Evolutionary conservation across 257 asterid genomes (phyloP), one percentile per base, ranked within the genome.

Genomic region (Capsicum rhomboideum): DNA sequence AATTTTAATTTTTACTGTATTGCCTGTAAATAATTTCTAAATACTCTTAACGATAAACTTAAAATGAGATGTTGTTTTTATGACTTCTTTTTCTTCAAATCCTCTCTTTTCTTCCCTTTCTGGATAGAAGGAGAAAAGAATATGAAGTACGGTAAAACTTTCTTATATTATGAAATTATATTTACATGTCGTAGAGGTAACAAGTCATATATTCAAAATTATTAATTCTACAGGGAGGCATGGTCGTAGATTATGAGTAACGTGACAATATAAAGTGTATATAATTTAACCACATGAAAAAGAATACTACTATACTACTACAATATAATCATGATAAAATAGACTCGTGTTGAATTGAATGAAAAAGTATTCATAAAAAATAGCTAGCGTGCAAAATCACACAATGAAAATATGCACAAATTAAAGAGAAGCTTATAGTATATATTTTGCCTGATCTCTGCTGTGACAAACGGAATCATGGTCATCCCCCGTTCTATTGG

Each of bases 391-490:
- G 46, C 49, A 21, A 23, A 40, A 72, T 8, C 13, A 12, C 49
- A 17, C 8, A 40, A 7, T 18, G 5, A 68, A 6, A 54, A 20
- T 31, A 13, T 12, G 46, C 20, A 82, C 84, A 81, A 26, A 59
- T 85, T 68, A 50, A 6, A 49, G 23, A 14, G 14, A 29, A 16
- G 40, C 2, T 5, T 34, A 42, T n/a, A n/a, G n/a, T n/a, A 2
- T n/a, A 9, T 5, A 29, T 56, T 23, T 85, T 78, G 54, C 98
- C 94, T 89, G 92, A 50, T 91, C 69, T 88, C 89, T 86, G 75
- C 93, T 90, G 86, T 87, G 97, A 82, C 90, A 88, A 50, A 85
- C 90, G 23, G 97, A 92, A 82, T 94, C 98, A 59, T 85, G 92
- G 72, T 95, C 97, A 6, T 96, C 97, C 66, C 84, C 87, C 53